Evolutionary conservation across 169 alveolate species (phyloP).

Genomic region (Condylostoma magnum): DNA sequence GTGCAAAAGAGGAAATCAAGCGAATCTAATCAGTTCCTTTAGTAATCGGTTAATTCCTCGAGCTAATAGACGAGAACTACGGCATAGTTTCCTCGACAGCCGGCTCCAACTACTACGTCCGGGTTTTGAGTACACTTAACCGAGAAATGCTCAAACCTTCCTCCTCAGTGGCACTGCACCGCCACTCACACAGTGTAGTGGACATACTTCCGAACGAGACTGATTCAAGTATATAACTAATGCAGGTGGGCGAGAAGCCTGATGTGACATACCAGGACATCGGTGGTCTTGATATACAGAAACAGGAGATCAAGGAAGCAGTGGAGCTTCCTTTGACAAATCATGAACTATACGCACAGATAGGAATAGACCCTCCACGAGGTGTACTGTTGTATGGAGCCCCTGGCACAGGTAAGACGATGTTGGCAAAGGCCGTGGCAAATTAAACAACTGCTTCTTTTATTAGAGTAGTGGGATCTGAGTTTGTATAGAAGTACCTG

Average conservation of each 20-base stretch:
- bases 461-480: conserved; percentile 98
- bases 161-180: conserved; percentile 98
- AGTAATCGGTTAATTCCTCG: conserved; percentile 98
- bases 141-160: conserved; percentile 97
- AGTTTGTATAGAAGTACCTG: conserved; percentile 98
- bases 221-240: conserved; percentile 96
- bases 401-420: conserved; percentile 99
- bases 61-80: conserved; percentile 96
- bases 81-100: conserved; percentile 97
- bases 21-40: conserved; percentile 98
- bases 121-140: conserved; percentile 97
- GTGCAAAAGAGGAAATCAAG: conserved; percentile 97
- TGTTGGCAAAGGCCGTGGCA: conserved; percentile 99
- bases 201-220: conserved; percentile 99
- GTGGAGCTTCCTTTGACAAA: conserved; percentile 98
- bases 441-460: conserved; percentile 96
- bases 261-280: conserved; percentile 98
- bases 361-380: conserved; percentile 98
- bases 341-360: conserved; percentile 97
- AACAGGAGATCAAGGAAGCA: conserved; percentile 98
- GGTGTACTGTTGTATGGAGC: conserved; percentile 99
- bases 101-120: conserved; percentile 96
- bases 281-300: conserved; percentile 98
- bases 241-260: conserved; percentile 97
- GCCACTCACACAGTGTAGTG: conserved; percentile 98